phyloP scores from a whole-genome alignment of 108 stramenopile genomes.

The Skeletonema potamos region DNA sequence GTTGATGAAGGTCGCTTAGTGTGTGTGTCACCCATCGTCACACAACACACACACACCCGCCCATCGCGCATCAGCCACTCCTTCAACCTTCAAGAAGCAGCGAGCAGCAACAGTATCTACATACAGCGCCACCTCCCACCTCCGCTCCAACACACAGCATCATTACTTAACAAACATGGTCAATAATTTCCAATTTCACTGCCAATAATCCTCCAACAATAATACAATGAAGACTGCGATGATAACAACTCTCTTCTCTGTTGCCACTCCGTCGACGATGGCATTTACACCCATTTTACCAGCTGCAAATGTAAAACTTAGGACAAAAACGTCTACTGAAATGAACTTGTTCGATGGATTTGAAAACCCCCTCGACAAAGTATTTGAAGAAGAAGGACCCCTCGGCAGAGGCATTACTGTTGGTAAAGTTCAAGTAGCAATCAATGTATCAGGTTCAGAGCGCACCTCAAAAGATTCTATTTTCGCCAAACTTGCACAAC shows the following conservation, averaged over 20 bases:
- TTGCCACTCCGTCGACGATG: background rate
- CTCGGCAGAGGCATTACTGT: conserved; percentile 87
- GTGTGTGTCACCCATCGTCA: too few relatives aligned
- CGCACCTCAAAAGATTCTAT: conserved; percentile 51
- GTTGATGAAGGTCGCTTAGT: too few relatives aligned
- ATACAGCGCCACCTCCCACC: too few relatives aligned
- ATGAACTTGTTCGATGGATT: background rate
- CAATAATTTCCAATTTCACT: too few relatives aligned
- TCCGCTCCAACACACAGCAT: too few relatives aligned
- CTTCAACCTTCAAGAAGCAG: too few relatives aligned
- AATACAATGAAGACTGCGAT: background rate
- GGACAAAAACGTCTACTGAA: background rate
- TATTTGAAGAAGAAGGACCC: conserved; percentile 80
- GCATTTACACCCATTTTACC: background rate
- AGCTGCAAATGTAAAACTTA: too few relatives aligned
- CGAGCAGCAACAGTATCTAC: too few relatives aligned
- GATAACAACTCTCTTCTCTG: background rate
- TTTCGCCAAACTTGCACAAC: conserved; percentile 57
- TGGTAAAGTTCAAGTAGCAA: conserved; percentile 75
- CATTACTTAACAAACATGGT: too few relatives aligned
- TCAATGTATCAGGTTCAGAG: conserved; percentile 38
- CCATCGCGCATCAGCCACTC: too few relatives aligned
- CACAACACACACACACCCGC: too few relatives aligned
- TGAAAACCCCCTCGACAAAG: conserved; percentile 36
- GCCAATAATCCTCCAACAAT: background rate